phyloP scores from a whole-genome alignment of 2,329 filamentous ascomycete genomes.

The Amylocarpus encephaloides region DNA sequence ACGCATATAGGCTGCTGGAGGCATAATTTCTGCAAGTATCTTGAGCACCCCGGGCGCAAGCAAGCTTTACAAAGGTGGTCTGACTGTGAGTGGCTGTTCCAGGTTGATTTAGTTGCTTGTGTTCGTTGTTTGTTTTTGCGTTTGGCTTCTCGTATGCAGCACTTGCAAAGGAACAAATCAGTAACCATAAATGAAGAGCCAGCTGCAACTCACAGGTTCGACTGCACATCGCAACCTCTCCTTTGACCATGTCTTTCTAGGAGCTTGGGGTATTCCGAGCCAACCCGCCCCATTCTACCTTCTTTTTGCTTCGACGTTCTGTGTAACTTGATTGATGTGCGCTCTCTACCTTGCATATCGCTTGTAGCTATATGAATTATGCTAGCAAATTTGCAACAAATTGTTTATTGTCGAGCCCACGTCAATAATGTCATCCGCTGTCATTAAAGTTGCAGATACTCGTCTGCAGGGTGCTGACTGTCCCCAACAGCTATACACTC shows the following conservation, averaged over 20 bases:
- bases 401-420: background rate
- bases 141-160: background rate
- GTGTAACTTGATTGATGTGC: too few relatives aligned
- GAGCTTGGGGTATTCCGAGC: too few relatives aligned
- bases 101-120: background rate
- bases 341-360: too few relatives aligned
- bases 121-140: background rate
- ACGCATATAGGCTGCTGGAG: conserved; percentile 47
- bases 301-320: too few relatives aligned
- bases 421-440: background rate
- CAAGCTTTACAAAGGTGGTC: conserved; percentile 53
- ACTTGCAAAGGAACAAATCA: background rate
- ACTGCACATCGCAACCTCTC: too few relatives aligned
- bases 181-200: too few relatives aligned
- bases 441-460: background rate
- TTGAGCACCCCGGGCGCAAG: conserved; percentile 54
- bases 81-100: conserved; percentile 38
- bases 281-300: too few relatives aligned
- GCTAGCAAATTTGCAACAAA: too few relatives aligned
- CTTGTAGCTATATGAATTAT: too few relatives aligned
- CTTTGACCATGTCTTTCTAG: too few relatives aligned
- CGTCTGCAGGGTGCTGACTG: background rate
- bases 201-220: too few relatives aligned
- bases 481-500: conserved; percentile 27
- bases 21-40: conserved; percentile 52